Evolutionary conservation across 208 protist genomes (phyloP).

Genomic region (Trypanosoma mega): DNA sequence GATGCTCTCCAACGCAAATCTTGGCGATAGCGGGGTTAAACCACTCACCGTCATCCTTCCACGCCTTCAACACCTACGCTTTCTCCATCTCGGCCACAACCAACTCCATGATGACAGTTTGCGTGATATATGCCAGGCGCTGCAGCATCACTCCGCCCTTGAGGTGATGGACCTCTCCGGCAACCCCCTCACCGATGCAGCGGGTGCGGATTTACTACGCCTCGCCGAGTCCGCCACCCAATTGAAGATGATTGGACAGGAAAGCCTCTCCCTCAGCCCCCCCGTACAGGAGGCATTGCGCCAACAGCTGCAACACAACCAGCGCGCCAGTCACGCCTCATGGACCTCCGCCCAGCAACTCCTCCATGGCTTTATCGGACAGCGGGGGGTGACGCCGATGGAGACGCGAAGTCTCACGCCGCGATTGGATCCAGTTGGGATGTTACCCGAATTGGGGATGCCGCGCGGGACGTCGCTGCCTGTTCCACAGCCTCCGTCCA

Average conservation of each 20-base stretch:
- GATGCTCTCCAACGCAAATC: slow-evolving; percentile 29
- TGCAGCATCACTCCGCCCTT: slow-evolving; percentile 51
- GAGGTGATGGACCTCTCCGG: slow-evolving; percentile 44
- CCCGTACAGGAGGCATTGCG: slow-evolving; percentile 12
- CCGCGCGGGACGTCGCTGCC: not conserved
- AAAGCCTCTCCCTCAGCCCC: slow-evolving; percentile 40
- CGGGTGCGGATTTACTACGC: slow-evolving; percentile 29
- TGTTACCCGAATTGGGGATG: too few relatives aligned
- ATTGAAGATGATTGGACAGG: slow-evolving; percentile 32
- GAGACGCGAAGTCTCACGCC: too few relatives aligned
- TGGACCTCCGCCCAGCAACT: not conserved
- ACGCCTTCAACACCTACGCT: slow-evolving; percentile 45
- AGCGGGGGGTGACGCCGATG: too few relatives aligned
- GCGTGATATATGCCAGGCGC: slow-evolving; percentile 12
- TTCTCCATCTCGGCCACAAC: slow-evolving; percentile 57
- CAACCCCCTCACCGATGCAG: slow-evolving; percentile 50
- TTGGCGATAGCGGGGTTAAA: slow-evolving; percentile 44
- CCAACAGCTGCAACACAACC: not conserved
- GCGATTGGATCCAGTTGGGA: too few relatives aligned
- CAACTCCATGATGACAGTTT: slow-evolving; percentile 46
- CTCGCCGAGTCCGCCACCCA: slow-evolving; percentile 36
- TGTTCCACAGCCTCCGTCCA: not conserved
- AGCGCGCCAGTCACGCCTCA: not conserved
- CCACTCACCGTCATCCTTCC: slow-evolving; percentile 46
- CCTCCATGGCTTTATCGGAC: not conserved